Base-by-base conservation (phyloP, 1,139 yeast genomes). In the Sugiyamaella neomexicana region DNA sequence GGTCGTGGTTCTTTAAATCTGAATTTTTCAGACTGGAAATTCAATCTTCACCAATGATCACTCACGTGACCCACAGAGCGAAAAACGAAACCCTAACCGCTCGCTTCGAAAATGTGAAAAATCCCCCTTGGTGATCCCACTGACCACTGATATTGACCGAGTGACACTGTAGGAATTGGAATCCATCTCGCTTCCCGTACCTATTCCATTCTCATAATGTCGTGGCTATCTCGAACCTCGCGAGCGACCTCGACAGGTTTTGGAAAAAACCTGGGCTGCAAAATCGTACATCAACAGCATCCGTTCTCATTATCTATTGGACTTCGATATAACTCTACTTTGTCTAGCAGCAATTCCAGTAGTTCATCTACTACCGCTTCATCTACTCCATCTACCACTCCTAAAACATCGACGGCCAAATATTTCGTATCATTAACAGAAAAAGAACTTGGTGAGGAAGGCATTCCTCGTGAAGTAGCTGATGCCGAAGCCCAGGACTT, bases 401-500 rank as follows among this genome's bases (percentile, higher is more conserved):
- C n/a, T n/a, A n/a, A n/a, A n/a, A n/a, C n/a, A n/a, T 42, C 43
- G 17, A 42, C 64, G 3, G 66, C 66, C 15, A 62, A 61, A 52
- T 42, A 55, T 16, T 55, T 63, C 25, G 60, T 62, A 8, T 64
- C 64, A 6, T 51, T 63, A 45, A 53, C 46, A 23, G 52, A 57
- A 45, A 42, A 49, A 27, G 60, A 57, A 25, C 38, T 61, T 34
- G 42, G 56, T 16, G 57, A 54, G 39, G 55, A 57, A 20, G 34
- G 34, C 16, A 29, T 62, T 42, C 37, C 58, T 23, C 51, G 52
- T 29, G 55, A 55, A 27, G 57, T 55, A 32, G 64, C 65, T 4
- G 89, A 85, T 62, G 72, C 75, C 44, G 85, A 83, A 61, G 82
- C 86, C 39, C 87, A 85, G 59, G 78, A 78, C 55, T 85, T 93